These are phyloP conservation scores for Emericellopsis atlantica DNA, from an alignment of 2,329 filamentous ascomycete species.

Conservation along the genomic window DNA sequence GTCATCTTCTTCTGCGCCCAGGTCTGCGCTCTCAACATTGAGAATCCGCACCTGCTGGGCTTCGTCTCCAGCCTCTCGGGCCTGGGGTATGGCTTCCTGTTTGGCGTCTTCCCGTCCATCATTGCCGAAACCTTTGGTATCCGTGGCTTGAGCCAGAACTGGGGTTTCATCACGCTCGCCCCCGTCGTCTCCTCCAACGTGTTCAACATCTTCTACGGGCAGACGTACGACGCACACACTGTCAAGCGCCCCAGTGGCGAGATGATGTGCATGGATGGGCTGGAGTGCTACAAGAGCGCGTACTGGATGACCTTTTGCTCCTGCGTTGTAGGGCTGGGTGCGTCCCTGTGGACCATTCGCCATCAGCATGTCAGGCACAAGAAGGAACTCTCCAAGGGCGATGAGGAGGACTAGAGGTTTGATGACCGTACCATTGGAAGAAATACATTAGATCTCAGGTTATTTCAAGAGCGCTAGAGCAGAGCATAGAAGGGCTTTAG, in stretches of 20 bases:
- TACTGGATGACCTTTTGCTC: constrained; percentile 69
- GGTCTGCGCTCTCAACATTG: constrained; percentile 59
- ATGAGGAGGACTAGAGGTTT: constrained; percentile 21
- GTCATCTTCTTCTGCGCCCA: constrained; percentile 71
- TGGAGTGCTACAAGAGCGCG: constrained; percentile 68
- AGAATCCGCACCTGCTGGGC: constrained; percentile 64
- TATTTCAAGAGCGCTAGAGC: too few species aligned
- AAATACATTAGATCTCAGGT: too few species aligned
- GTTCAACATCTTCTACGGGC: constrained; percentile 86
- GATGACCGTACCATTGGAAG: background rate
- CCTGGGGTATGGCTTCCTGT: constrained; percentile 83
- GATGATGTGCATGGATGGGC: constrained; percentile 61
- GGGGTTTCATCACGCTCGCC: constrained; percentile 87
- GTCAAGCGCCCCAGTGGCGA: constrained; percentile 55
- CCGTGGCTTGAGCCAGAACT: constrained; percentile 81
- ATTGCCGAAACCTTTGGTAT: constrained; percentile 87
- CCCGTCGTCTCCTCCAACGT: constrained; percentile 81
- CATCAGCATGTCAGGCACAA: constrained; percentile 33
- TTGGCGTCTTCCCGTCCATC: constrained; percentile 86
- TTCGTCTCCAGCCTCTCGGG: constrained; percentile 76
- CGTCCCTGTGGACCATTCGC: constrained; percentile 60
- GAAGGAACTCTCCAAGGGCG: constrained; percentile 22
- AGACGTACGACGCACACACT: constrained; percentile 71
- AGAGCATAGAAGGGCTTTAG: too few species aligned
- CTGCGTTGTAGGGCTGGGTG: constrained; percentile 53